Conservation (phyloP, 805 yeast species). For the Saitoella complicata region DNA sequence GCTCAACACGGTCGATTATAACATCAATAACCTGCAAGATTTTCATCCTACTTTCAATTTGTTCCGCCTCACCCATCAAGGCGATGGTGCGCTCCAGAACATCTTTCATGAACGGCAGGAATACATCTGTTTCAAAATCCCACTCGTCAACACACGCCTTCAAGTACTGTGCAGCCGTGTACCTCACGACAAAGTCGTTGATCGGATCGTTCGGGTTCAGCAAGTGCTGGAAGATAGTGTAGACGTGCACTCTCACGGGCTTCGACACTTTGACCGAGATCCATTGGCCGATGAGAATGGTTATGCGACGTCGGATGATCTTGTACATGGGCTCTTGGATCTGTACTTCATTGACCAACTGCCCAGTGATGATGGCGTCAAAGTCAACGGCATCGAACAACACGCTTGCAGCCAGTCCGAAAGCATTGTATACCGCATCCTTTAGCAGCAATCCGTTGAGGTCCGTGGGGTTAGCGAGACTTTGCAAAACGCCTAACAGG, state of each 20-base stretch:
- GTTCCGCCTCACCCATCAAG: constrained; percentile 33
- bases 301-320: constrained; percentile 59
- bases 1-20: constrained; percentile 25
- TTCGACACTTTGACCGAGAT: constrained; percentile 31
- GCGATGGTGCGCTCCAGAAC: constrained; percentile 31
- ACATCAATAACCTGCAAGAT: constrained; percentile 52
- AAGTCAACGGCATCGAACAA: constrained; percentile 53
- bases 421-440: constrained; percentile 70
- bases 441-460: constrained; percentile 43
- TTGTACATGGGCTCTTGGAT: constrained; percentile 28
- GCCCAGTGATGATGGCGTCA: constrained; percentile 42
- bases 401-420: constrained; percentile 57
- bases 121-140: constrained; percentile 58
- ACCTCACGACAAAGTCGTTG: constrained; percentile 64
- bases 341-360: constrained; percentile 50
- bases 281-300: constrained; percentile 72
- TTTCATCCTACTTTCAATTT: constrained; percentile 64
- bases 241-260: constrained; percentile 27
- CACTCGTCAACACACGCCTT: constrained; percentile 64
- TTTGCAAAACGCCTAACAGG: not conserved
- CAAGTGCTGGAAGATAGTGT: constrained; percentile 29
- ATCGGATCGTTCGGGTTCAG: constrained; percentile 30
- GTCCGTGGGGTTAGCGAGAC: not conserved
- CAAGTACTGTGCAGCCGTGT: constrained; percentile 58
- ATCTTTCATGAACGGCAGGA: constrained; percentile 43